Conservation (phyloP, 352 stramenopile genomes). For the Pythium brassicae region DNA sequence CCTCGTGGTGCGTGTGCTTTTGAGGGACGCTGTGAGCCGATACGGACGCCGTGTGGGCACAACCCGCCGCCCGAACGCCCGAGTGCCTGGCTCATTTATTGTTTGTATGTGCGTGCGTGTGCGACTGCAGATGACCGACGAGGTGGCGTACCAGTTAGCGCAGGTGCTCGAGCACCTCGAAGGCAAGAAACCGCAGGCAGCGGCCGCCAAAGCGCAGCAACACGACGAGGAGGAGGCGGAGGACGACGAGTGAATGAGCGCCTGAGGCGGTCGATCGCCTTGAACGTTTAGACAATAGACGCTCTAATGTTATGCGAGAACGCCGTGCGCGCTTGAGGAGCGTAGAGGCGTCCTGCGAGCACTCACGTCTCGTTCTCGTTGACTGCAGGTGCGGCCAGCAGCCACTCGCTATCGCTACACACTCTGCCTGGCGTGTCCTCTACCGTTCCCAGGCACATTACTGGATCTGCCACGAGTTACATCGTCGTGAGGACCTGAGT, state of each 20-base stretch:
- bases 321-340: neutral
- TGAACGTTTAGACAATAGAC: neutral
- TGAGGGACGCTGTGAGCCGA: neutral
- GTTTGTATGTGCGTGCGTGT: no score
- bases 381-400: neutral
- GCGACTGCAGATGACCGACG: constrained; percentile 57
- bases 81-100: no score
- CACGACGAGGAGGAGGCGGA: neutral
- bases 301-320: neutral
- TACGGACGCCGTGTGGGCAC: neutral
- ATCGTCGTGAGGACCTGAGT: no score
- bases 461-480: no score
- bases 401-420: neutral
- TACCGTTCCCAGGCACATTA: no score
- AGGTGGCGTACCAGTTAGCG: constrained; percentile 69
- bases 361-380: neutral
- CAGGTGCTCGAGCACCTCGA: constrained; percentile 75
- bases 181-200: constrained; percentile 18
- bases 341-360: neutral
- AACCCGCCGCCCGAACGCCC: no score
- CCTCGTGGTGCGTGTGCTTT: constrained; percentile 43
- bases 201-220: no score
- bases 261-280: neutral
- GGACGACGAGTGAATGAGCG: constrained; percentile 5
- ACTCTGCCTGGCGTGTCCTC: neutral